Evolutionary conservation across 768 basidiomycete genomes (phyloP), one percentile per base, ranked within the genome.

Genomic region (Cystofilobasidium macerans): DNA sequence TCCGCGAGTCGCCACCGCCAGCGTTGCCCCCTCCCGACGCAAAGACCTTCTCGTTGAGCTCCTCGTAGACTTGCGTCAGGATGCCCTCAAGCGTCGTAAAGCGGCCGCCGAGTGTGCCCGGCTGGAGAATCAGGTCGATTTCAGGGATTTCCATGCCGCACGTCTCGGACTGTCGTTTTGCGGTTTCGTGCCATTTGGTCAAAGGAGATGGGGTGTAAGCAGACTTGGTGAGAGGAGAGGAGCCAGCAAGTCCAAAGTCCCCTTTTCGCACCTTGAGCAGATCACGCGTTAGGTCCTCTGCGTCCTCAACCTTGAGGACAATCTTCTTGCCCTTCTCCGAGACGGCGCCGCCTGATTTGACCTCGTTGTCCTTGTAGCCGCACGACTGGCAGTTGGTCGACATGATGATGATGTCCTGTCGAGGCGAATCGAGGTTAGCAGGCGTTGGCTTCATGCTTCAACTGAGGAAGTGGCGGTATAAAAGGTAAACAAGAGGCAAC

Each of bases 51-150:
- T 86, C 85, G 33, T 86, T 86, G 13, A 99, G 83, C 74, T 99
- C 94, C 69, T 94, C 92, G 78, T 94, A 91, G 2, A 99, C 82
- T 73, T 98, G 95, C 66, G 88, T 83, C 40, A 99, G 80, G 62
- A 98, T 86, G 26, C 95, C 95, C 76, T 99, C 95, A 26, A 98
- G 80, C 0, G 95, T 99, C 0, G 95, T 99, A 79, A 99, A 99
- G 13, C 95, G 83, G 12, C 95, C 95, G 16, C 95, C 95, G 3
- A 99, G 83, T 0, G 95, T 98, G 6, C 95, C 95, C 22, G 89
- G 85, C 48, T 89, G 86, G 7, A 99, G 83, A 14, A 85, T 83
- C 11, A 99, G 85, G 61, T 97, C 89, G 69, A 98, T 95, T 73
- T 99, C 95, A 3, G 95, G 93, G 51, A 99, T 89, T 4, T 78